Evolutionary conservation across 768 basidiomycete species (phyloP).

Genomic region (Mycena albidolilacea): DNA sequence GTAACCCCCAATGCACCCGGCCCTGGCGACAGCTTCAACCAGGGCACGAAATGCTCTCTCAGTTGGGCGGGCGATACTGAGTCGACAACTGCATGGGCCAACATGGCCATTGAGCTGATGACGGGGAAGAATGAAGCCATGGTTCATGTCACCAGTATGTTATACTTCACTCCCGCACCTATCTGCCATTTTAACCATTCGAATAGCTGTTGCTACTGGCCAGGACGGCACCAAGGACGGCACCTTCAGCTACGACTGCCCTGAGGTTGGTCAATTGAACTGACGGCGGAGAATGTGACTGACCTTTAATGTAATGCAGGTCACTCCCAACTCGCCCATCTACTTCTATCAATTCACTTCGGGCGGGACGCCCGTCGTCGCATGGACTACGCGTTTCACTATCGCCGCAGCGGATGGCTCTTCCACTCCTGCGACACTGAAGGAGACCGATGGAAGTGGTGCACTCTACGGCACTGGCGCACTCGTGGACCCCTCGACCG

Average conservation of each 20-base stretch:
- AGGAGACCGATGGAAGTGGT: slow-evolving; percentile 49
- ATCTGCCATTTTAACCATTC: neutral
- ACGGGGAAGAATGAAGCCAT: slow-evolving; percentile 81
- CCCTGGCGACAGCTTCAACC: slow-evolving; percentile 70
- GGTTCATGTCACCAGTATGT: slow-evolving; percentile 73
- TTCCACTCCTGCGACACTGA: slow-evolving; percentile 66
- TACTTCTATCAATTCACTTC: slow-evolving; percentile 88
- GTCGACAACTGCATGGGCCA: slow-evolving; percentile 71
- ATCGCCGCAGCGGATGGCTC: slow-evolving; percentile 69
- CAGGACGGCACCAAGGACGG: slow-evolving; percentile 74
- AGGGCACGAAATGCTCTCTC: slow-evolving; percentile 69
- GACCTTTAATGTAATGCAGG: slow-evolving; percentile 54
- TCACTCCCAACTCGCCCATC: slow-evolving; percentile 73
- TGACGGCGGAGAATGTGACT: neutral
- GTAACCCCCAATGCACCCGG: slow-evolving; percentile 72
- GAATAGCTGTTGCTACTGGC: slow-evolving; percentile 71
- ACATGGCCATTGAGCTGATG: slow-evolving; percentile 86
- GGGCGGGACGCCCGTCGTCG: slow-evolving; percentile 53
- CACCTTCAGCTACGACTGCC: slow-evolving; percentile 74
- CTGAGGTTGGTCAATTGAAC: slow-evolving; percentile 60
- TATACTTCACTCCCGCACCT: slow-evolving; percentile 43
- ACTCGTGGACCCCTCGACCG: slow-evolving; percentile 62
- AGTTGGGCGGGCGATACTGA: slow-evolving; percentile 70
- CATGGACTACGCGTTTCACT: slow-evolving; percentile 86
- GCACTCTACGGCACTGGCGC: slow-evolving; percentile 53